Evolutionary conservation across 1,284 basidiomycete genomes (phyloP).

Genomic region (Rhodotorula sp.): DNA sequence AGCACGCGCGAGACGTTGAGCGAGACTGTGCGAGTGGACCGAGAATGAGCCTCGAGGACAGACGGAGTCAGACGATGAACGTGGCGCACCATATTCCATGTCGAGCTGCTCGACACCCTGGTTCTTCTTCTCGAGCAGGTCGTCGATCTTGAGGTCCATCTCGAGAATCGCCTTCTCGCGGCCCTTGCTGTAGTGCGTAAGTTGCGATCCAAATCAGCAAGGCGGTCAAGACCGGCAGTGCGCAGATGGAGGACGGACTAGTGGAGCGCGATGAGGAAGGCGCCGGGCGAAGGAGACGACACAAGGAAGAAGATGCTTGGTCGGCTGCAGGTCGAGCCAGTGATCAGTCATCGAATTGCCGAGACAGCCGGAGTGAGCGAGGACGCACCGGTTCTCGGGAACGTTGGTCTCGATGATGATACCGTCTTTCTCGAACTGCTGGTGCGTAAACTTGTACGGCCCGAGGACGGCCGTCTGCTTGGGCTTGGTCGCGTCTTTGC

Average conservation of each 20-base stretch:
- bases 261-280: conserved; percentile 97
- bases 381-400: conserved; percentile 83
- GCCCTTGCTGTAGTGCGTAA: conserved; percentile 37
- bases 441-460: conserved; percentile 95
- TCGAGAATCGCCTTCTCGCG: conserved; percentile 99
- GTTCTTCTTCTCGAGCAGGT: conserved; percentile 80
- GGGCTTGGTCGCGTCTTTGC: conserved; percentile 80
- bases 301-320: conserved; percentile 99
- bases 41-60: conserved; percentile 97
- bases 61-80: conserved; percentile 53
- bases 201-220: not conserved
- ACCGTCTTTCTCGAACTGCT: conserved; percentile 98
- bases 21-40: conserved; percentile 93
- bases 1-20: conserved; percentile 94
- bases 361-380: not conserved
- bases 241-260: conserved; percentile 55
- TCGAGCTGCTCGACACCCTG: conserved; percentile 31
- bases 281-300: conserved; percentile 87
- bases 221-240: not conserved
- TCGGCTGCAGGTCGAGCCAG: conserved; percentile 60
- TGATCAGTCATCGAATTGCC: not conserved
- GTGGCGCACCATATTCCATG: conserved; percentile 20
- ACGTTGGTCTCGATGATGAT: conserved; percentile 99
- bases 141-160: conserved; percentile 99
- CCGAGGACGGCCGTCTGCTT: conserved; percentile 72